Evolutionary conservation across 768 basidiomycete genomes (phyloP).

Genomic region (Gelatoporia subvermispora): DNA sequence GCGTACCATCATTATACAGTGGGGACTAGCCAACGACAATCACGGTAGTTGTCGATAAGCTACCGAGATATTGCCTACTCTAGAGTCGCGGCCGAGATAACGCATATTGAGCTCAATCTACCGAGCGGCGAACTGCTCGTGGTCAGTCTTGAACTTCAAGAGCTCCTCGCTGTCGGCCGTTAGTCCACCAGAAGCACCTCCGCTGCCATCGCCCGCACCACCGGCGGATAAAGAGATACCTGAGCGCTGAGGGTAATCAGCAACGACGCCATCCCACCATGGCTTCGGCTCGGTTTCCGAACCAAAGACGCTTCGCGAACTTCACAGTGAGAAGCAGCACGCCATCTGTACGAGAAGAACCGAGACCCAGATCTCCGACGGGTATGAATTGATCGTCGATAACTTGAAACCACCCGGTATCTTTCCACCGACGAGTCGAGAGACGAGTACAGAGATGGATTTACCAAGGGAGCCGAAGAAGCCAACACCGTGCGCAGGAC

Average conservation of each 20-base stretch:
- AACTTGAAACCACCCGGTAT: slow-evolving; percentile 99
- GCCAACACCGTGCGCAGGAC: slow-evolving; percentile 74
- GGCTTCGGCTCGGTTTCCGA: slow-evolving; percentile 90
- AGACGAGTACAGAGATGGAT: slow-evolving; percentile 85
- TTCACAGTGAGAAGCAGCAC: slow-evolving; percentile 91
- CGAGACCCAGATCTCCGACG: slow-evolving; percentile 94
- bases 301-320: slow-evolving; percentile 83
- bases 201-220: slow-evolving; percentile 54
- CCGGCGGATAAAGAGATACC: slow-evolving; percentile 80
- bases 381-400: slow-evolving; percentile 82
- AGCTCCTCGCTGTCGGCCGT: slow-evolving; percentile 98
- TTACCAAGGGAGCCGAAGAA: slow-evolving; percentile 89
- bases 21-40: slow-evolving; percentile 81
- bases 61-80: slow-evolving; percentile 89
- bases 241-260: slow-evolving; percentile 80
- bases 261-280: slow-evolving; percentile 85
- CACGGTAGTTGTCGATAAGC: slow-evolving; percentile 88
- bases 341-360: slow-evolving; percentile 81
- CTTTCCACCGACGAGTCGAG: slow-evolving; percentile 89
- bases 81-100: slow-evolving; percentile 89
- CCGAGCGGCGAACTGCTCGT: slow-evolving; percentile 86
- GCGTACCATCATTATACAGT: slow-evolving; percentile 90
- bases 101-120: slow-evolving; percentile 97
- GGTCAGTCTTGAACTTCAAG: slow-evolving; percentile 91
- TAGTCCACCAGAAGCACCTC: slow-evolving; percentile 65